Conservation (phyloP, 306 rosid species). For the Sicyos baderoa region DNA sequence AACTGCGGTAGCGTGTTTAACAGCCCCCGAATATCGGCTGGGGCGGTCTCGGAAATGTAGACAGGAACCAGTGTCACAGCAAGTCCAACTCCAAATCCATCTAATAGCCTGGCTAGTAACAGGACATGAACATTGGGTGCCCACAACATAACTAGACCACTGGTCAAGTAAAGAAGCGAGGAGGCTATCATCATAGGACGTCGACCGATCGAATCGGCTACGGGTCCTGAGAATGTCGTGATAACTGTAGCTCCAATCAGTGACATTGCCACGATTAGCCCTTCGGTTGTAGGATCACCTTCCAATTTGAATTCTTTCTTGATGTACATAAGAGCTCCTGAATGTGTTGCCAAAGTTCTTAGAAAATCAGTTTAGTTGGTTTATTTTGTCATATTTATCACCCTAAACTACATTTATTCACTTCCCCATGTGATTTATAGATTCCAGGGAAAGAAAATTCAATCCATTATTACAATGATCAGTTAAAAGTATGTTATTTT, state of each 20-base stretch:
- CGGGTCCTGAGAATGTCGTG: conserved; percentile 35
- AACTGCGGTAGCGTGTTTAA: conserved; percentile 39
- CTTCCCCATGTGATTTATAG: too few species aligned
- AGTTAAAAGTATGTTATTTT: too few species aligned
- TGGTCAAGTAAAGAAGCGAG: conserved; percentile 28
- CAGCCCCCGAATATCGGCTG: conserved; percentile 31
- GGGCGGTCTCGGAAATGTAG: conserved; percentile 39
- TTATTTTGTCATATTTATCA: background rate
- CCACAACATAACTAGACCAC: conserved; percentile 39
- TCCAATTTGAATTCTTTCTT: conserved; percentile 36
- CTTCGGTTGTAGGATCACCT: conserved; percentile 31
- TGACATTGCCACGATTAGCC: conserved; percentile 39
- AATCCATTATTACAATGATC: too few species aligned
- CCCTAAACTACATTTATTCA: too few species aligned
- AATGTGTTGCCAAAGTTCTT: background rate
- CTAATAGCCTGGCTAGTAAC: conserved; percentile 28
- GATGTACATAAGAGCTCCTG: conserved; percentile 38
- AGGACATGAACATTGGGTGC: conserved; percentile 34
- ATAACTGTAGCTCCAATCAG: conserved; percentile 38
- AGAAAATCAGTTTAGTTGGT: background rate
- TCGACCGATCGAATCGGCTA: conserved; percentile 32
- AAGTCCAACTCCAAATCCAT: conserved; percentile 41
- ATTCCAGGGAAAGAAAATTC: too few species aligned
- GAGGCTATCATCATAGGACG: conserved; percentile 35
- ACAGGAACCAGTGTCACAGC: conserved; percentile 38